Percentiles rank a stretch among this genome's conserved stretches.
Evolutionary conservation across 2,329 filamentous ascomycete species (phyloP).

Genomic region (Alternaria postmessia): DNA sequence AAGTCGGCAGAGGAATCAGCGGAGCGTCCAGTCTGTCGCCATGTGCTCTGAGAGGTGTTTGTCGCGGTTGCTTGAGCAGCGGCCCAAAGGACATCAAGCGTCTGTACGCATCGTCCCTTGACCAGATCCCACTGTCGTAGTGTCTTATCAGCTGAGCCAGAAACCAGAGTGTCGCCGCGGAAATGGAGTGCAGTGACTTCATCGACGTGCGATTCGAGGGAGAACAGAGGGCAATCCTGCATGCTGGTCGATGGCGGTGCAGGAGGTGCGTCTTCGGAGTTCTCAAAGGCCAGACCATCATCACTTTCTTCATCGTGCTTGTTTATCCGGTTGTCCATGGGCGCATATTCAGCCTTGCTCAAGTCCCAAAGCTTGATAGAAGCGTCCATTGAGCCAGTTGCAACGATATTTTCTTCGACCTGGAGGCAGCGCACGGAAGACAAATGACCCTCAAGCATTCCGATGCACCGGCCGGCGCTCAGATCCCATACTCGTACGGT

Average conservation of each 20-base stretch:
- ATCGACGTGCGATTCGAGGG: slow-evolving; percentile 87
- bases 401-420: slow-evolving; percentile 93
- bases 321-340: slow-evolving; percentile 65
- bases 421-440: slow-evolving; percentile 92
- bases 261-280: slow-evolving; percentile 74
- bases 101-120: slow-evolving; percentile 97
- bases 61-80: slow-evolving; percentile 81
- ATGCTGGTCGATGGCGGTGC: slow-evolving; percentile 76
- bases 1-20: slow-evolving; percentile 81
- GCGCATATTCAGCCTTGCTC: slow-evolving; percentile 84
- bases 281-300: slow-evolving; percentile 74
- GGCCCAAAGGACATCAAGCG: slow-evolving; percentile 96
- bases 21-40: slow-evolving; percentile 75
- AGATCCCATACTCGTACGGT: slow-evolving; percentile 96
- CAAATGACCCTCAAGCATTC: slow-evolving; percentile 89
- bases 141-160: slow-evolving; percentile 96
- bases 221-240: slow-evolving; percentile 88
- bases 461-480: slow-evolving; percentile 90
- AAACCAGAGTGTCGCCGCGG: slow-evolving; percentile 86
- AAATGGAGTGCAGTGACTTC: slow-evolving; percentile 96
- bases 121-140: slow-evolving; percentile 97
- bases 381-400: slow-evolving; percentile 93
- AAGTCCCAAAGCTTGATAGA: slow-evolving; percentile 96
- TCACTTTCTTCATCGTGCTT: slow-evolving; percentile 54
- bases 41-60: slow-evolving; percentile 66